Base-by-base conservation (phyloP, 1,284 basidiomycete species). In the Melampsora larici-populina region DNA sequence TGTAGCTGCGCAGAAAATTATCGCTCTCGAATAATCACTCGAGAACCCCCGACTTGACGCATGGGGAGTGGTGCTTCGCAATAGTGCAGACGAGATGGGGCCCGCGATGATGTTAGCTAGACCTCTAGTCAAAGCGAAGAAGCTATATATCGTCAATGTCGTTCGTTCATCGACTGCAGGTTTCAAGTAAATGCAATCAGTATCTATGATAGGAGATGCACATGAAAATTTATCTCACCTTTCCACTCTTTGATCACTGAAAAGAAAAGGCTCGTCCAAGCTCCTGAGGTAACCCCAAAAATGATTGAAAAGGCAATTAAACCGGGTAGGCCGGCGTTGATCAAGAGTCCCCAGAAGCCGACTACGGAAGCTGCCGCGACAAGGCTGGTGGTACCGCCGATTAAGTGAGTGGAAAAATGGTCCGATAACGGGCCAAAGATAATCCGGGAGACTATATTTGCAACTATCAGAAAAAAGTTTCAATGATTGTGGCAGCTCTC, bases 21-120 rank as follows among this genome's bases (percentile, higher is more conserved):
- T 36, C 36, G 36, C 36, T 3, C 9, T 36, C 36, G 36, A 36
- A 36, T 36, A 36, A 36, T 36, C 36, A 36, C 36, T 36, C 36
- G 36, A 36, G 9, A 36, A 36, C 9, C 36, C 36, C 36, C 36
- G 36, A 36, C 36, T 36, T 36, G 36, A 36, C 36, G 9, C 36
- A 36, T 36, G 36, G 36, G 36, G 36, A 36, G 36, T 36, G 36
- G 36, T 36, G 36, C 36, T 36, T 36, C 9, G 36, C 36, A 36
- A 36, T 3, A 85, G 79, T 1, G 82, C 81, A 0, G 85, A 84
- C 9, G 85, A 83, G 51, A 86, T 85, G 8, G 85, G 86, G 6
- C 85, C 85, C 5, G 84, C 86, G 0, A 86, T 79, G 40, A 86
- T 83, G 70, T 86, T 86, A 0, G 86, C 86, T 1, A 86, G 77